These are phyloP conservation scores for Ustilago vetiveriae DNA, from an alignment of 1,284 basidiomycete genomes.

Conservation along the genomic window DNA sequence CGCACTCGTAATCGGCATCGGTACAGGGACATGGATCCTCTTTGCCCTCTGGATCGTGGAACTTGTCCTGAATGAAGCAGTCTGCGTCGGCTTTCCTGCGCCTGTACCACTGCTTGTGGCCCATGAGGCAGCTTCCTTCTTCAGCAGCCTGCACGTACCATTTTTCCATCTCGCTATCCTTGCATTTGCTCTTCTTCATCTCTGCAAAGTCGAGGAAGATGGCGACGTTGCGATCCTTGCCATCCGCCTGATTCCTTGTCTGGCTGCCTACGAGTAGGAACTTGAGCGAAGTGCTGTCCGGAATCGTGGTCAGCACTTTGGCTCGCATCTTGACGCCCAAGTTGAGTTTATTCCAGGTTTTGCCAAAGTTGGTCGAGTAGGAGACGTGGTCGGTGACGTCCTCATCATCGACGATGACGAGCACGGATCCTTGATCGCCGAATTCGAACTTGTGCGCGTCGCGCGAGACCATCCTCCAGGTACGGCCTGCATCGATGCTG, in stretches of 20 bases:
- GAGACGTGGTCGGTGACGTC: slow-evolving; percentile 77
- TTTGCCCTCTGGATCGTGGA: slow-evolving; percentile 70
- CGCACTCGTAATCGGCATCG: slow-evolving; percentile 92
- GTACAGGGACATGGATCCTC: slow-evolving; percentile 86
- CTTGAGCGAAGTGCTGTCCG: slow-evolving; percentile 86
- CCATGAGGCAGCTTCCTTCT: slow-evolving; percentile 84
- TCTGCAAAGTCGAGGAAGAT: slow-evolving; percentile 86
- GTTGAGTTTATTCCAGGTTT: slow-evolving; percentile 79
- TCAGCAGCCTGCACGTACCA: slow-evolving; percentile 82
- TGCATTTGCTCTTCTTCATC: slow-evolving; percentile 78
- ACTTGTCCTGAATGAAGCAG: slow-evolving; percentile 90
- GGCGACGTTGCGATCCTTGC: slow-evolving; percentile 74
- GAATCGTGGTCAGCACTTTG: slow-evolving; percentile 83
- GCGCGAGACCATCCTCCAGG: slow-evolving; percentile 80
- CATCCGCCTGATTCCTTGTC: slow-evolving; percentile 74
- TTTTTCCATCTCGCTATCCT: slow-evolving; percentile 79
- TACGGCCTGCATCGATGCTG: slow-evolving; percentile 85
- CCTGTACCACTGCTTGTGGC: slow-evolving; percentile 95
- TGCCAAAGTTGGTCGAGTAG: slow-evolving; percentile 87
- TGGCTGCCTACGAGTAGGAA: slow-evolving; percentile 89
- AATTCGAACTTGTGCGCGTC: slow-evolving; percentile 95
- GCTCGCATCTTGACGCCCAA: slow-evolving; percentile 80
- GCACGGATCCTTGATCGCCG: slow-evolving; percentile 84
- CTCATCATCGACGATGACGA: slow-evolving; percentile 88
- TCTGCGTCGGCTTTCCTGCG: slow-evolving; percentile 84